Evolutionary conservation across 352 stramenopile species (phyloP), one percentile per base, ranked within the genome.

Genomic region (Saprolegnia diclina): DNA sequence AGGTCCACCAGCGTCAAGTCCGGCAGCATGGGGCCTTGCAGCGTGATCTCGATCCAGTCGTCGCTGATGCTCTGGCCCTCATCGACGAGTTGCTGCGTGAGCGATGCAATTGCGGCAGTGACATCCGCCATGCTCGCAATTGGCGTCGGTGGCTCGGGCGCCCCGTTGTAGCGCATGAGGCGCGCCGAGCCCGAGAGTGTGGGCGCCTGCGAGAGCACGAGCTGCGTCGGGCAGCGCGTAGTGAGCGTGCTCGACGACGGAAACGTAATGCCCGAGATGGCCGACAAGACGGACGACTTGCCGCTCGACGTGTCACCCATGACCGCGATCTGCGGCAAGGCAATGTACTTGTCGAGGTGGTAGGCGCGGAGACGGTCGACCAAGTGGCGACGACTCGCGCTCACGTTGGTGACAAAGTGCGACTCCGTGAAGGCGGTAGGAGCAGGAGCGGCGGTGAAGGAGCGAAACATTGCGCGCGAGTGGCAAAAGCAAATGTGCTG

Each of bases 281-380:
- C 82, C 22, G 92, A 91, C 3, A 96, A 68, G 7, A 96, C 77
- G n/a, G 85, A 93, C 44, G 81, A 92, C 66, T 96, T 96, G 21
- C 88, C 88, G 74, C 82, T 95, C 35, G 79, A 92, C 19, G 88
- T 96, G 72, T 97, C 88, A 13, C 91, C 89, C 81, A 97, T 90
- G 40, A 97, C 91, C 18, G 80, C 85, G 70, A 97, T 96, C 76
- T 94, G 91, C 21, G 89, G 91, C 13, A 97, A 67, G 65, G 92
- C 78, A 37, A 97, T 75, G 71, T 90, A 94, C 68, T 90, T 71
- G 32, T 76, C 78, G 0, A 88, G 74, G 10, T 79, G 78, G 32
- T 88, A 76, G 18, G 79, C 73, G 18, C 80, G 79, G 50, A 90
- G 73, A 13, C 74, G 68, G 42, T 88, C 82, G 11, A 88, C 32